These are phyloP conservation scores for Triticum urartu DNA, from an alignment of 176 grass and related monocot genomes.

Conservation along the genomic window DNA sequence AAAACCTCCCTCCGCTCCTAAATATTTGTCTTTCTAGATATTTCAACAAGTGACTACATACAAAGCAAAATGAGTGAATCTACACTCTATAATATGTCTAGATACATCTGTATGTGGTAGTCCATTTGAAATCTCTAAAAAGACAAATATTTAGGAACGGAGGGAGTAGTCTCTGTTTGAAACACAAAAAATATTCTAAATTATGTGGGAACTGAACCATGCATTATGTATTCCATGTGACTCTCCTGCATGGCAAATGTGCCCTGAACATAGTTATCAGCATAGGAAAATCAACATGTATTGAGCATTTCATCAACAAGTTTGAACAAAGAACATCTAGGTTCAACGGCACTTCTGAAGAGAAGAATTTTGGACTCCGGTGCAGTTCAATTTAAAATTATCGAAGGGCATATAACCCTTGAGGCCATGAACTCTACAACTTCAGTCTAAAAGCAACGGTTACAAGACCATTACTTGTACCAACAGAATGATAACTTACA, in stretches of 20 bases:
- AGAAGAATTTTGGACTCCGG: neutral
- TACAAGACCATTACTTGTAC: neutral
- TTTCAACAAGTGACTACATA: no score
- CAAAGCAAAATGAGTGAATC: no score
- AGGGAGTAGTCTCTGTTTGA: neutral
- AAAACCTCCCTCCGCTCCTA: neutral
- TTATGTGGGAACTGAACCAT: neutral
- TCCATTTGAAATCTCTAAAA: no score
- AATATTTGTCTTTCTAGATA: no score
- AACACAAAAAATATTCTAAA: neutral
- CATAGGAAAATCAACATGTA: neutral
- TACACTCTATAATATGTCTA: no score
- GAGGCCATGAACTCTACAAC: neutral
- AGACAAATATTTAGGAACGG: no score
- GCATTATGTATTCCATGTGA: neutral
- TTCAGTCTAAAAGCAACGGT: neutral
- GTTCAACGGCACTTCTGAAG: conserved; percentile 7
- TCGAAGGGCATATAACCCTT: neutral
- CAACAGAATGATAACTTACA: no score
- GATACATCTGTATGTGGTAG: no score
- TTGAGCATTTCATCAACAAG: neutral
- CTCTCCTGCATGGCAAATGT: neutral
- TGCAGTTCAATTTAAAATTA: neutral
- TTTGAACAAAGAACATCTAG: conserved; percentile 12
- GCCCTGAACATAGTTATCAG: neutral